Base-by-base conservation (phyloP, 1,139 yeast species). In the Taphrina flavorubra region DNA sequence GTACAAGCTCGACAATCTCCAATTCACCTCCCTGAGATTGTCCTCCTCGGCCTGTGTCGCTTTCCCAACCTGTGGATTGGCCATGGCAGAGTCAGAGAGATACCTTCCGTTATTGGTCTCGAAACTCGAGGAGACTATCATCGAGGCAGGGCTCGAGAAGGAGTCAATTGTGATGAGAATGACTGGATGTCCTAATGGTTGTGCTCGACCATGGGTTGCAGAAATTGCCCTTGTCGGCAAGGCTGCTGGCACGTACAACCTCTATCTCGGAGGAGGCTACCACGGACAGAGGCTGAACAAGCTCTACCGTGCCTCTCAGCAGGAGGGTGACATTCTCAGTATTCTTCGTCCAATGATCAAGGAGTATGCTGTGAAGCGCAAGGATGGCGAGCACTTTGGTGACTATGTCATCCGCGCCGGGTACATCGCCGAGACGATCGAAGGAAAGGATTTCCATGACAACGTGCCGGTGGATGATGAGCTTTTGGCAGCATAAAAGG, bases 101-200 rank as follows among this genome's bases (percentile, higher is more conserved):
- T 94, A 91, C 79, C 83, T 94, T 75, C 99, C 99, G 11, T 86
- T 83, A 69, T 84, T 94, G 74, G 86, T 94, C 74, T 80, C 87
- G 73, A 90, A 91, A 79, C 81, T 94, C 71, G 99, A 94, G 79
- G 85, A 82, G 14, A 87, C 92, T 7, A 83, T 94, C 72, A 98
- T 92, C 79, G 97, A 92, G 75, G 87, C 87, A 73, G 99, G 99
- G 6, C 84, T 94, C 74, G 89, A 97, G 78, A 97, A 92, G 77
- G 98, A 94, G 78, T 87, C 97, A 7, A 85, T 94, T 74, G 97
- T 92, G 42, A 90, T 94, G 97, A 87, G 99, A 81, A 92, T 94
- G 97, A 92, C 98, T 56, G 99, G 99, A 72, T 94, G 99, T 84
- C 97, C 98, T 70, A 94, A 94, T 78, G 99, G 98, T 73, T 94